Evolutionary conservation across 495 filamentous ascomycete genomes (phyloP).

Genomic region (Penicillium verhagenii): DNA sequence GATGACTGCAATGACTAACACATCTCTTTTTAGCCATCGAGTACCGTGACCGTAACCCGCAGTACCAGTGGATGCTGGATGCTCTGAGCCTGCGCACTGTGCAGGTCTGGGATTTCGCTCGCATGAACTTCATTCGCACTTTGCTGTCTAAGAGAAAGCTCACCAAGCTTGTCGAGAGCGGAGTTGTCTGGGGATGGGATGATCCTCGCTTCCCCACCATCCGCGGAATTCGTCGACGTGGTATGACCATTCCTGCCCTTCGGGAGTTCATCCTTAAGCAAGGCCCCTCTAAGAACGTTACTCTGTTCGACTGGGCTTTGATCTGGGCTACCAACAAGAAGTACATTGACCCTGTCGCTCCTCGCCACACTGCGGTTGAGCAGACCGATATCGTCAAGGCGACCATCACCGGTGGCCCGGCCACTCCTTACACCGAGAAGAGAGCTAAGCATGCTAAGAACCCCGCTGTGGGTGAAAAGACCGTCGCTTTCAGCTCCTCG

Average conservation of each 20-base stretch:
- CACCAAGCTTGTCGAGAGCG: slow-evolving; percentile 84
- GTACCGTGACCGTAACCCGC: slow-evolving; percentile 94
- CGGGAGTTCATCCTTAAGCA: slow-evolving; percentile 93
- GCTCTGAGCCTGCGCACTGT: slow-evolving; percentile 81
- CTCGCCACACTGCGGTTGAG: slow-evolving; percentile 78
- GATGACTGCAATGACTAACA: not conserved
- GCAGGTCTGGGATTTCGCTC: slow-evolving; percentile 95
- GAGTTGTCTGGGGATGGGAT: slow-evolving; percentile 89
- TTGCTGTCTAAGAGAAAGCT: slow-evolving; percentile 94
- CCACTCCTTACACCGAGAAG: slow-evolving; percentile 63
- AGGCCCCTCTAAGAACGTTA: slow-evolving; percentile 83
- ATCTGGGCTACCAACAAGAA: slow-evolving; percentile 98
- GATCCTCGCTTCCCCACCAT: slow-evolving; percentile 95
- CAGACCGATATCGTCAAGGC: slow-evolving; percentile 66
- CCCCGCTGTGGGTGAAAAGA: slow-evolving; percentile 76
- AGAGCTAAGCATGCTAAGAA: slow-evolving; percentile 89
- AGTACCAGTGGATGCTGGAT: slow-evolving; percentile 95
- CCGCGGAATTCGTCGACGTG: slow-evolving; percentile 81
- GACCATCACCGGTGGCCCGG: slow-evolving; percentile 65
- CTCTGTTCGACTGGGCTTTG: slow-evolving; percentile 84
- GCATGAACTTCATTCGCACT: slow-evolving; percentile 93
- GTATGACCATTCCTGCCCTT: slow-evolving; percentile 85
- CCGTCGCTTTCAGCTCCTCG: slow-evolving; percentile 68
- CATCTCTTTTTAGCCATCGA: slow-evolving; percentile 59
- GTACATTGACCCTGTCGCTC: slow-evolving; percentile 84